Percentiles rank a stretch among this genome's conserved stretches.
These are phyloP conservation scores for Coleophoma crateriformis DNA, from an alignment of 2,329 filamentous ascomycete genomes.

Conservation along the genomic window DNA sequence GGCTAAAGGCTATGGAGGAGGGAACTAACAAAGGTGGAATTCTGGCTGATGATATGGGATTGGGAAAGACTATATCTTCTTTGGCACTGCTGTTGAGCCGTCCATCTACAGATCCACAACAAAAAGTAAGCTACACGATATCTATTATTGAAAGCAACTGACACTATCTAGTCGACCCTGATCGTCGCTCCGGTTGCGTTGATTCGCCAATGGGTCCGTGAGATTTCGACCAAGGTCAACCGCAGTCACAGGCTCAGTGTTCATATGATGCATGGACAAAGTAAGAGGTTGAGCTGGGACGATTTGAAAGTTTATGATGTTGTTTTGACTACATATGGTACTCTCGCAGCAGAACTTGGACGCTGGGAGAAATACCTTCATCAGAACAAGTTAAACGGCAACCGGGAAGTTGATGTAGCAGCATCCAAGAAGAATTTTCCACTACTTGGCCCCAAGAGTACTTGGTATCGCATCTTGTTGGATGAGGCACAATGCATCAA, in stretches of 20 bases:
- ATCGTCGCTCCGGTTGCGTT: slow-evolving; percentile 78
- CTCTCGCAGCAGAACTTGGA: slow-evolving; percentile 61
- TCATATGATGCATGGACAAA: slow-evolving; percentile 60
- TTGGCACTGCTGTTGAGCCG: slow-evolving; percentile 58
- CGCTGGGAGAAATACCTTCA: slow-evolving; percentile 43
- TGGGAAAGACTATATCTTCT: slow-evolving; percentile 80
- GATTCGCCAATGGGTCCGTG: slow-evolving; percentile 78
- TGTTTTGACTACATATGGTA: slow-evolving; percentile 75
- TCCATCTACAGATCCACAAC: slow-evolving; percentile 45
- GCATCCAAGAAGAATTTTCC: slow-evolving; percentile 19
- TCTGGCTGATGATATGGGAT: slow-evolving; percentile 75
- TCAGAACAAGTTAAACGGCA: slow-evolving; percentile 8
- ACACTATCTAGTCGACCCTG: slow-evolving; percentile 58
- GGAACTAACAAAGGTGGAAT: slow-evolving; percentile 70
- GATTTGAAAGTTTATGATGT: slow-evolving; percentile 64
- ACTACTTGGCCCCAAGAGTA: slow-evolving; percentile 53
- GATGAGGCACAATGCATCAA: slow-evolving; percentile 82
- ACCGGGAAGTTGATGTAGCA: slow-evolving; percentile 31
- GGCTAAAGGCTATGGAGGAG: slow-evolving; percentile 71
- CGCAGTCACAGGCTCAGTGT: slow-evolving; percentile 53
- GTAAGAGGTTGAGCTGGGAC: slow-evolving; percentile 52
- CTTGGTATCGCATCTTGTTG: slow-evolving; percentile 67
- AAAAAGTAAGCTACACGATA: slow-evolving; percentile 21
- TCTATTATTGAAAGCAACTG: neutral
- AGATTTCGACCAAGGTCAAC: slow-evolving; percentile 68